Conservation (phyloP, 352 stramenopile genomes). For the Globisporangium irregulare region DNA sequence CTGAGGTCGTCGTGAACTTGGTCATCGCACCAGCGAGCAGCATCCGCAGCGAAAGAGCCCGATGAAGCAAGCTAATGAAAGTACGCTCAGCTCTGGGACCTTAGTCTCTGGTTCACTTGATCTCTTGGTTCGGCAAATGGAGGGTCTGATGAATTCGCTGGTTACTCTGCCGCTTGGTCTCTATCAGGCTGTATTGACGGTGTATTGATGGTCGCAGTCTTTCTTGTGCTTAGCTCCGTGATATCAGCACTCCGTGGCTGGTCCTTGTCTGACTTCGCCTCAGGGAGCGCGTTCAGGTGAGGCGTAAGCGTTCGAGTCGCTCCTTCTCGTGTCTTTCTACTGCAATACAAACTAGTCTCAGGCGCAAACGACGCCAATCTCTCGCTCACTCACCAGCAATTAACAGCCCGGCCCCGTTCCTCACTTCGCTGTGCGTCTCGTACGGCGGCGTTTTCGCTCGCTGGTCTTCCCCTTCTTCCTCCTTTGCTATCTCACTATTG, state of each 20-base stretch:
- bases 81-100: neutral
- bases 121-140: neutral
- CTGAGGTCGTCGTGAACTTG: constrained; percentile 1
- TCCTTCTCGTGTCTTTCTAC: neutral
- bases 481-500: too few species aligned
- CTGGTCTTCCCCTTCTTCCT: neutral
- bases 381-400: neutral
- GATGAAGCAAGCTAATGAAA: neutral
- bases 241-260: neutral
- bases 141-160: neutral
- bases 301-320: neutral
- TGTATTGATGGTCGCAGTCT: neutral
- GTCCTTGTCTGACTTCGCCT: neutral
- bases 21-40: constrained; percentile 7
- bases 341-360: neutral
- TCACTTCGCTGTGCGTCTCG: too few species aligned
- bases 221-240: neutral
- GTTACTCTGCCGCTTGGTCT: neutral
- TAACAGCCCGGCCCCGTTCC: neutral
- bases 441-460: neutral
- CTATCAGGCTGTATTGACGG: neutral
- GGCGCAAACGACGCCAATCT: neutral
- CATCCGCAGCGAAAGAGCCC: constrained; percentile 1
- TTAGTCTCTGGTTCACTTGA: neutral
- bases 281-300: neutral